Evolutionary conservation across 2,329 filamentous ascomycete species (phyloP), one percentile per base, ranked within the genome.

Genomic region (Phialophora tarda): DNA sequence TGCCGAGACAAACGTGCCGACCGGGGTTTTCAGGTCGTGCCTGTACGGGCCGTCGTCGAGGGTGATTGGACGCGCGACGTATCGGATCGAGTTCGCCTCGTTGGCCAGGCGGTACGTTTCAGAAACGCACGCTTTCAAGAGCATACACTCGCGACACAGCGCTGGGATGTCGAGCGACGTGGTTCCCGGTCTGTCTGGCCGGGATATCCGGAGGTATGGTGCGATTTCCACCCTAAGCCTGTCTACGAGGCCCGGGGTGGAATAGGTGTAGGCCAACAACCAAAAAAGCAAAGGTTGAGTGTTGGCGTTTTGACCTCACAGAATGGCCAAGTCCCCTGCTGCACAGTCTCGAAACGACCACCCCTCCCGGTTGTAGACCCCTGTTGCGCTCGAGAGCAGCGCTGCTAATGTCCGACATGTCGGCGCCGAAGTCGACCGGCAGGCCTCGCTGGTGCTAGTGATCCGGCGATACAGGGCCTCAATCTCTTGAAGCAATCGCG

Each of bases 121-220:
- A 28, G 57, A 63, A 6, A 63, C 14, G 60, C 60, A 63, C 6
- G 60, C 50, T 17, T 56, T 63, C n/a, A 56, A 44, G 14, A 63
- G 32, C 1, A 17, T 2, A 41, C 60, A 63, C 30, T 55, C 50
- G 32, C 32, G 26, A 32, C n/a, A 4, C 32, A 58, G 21, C 21
- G 14, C 48, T 23, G 14, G n/a, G 17, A 53, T 21, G 26, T 60
- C 24, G 17, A 60, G 11, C 30, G 58, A 24, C 17, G 11, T 26
- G 21, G 26, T 58, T 24, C 47, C 55, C 11, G 55, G 55, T 11
- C 10, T 12, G 14, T 50, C n/a, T 28, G 2, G 26, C 58, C 17
- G 21, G 8, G 58, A 60, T 2, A 60, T 32, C 4, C 7, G 34
- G 21, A 60, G 14, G 21, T 51, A 24, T 21, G 58, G 26, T 24